A percentile compares a stretch with the other conserved stretches of the same genome.
phyloP scores from a whole-genome alignment of 257 asterid species.

The Nyctanthes arbortristis region DNA sequence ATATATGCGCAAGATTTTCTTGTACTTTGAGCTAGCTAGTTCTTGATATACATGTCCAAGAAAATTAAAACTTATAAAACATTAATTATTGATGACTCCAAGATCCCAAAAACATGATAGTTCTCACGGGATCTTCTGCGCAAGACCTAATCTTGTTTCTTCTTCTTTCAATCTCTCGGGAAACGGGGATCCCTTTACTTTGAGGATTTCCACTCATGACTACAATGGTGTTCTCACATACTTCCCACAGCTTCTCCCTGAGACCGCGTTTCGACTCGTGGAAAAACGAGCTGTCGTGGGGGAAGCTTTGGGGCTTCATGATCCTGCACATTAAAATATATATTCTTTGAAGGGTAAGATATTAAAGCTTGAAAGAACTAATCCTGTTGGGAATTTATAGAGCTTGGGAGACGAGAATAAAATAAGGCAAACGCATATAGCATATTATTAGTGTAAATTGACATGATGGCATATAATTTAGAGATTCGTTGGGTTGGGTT shows the following conservation, averaged over 20 bases:
- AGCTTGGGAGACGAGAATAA: not conserved
- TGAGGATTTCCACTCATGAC: conserved; percentile 16
- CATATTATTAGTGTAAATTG: too few relatives aligned
- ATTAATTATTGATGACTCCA: conserved; percentile 44
- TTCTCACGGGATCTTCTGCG: conserved; percentile 62
- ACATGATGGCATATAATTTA: not conserved
- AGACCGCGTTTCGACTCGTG: conserved; percentile 25
- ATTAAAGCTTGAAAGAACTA: conserved; percentile 19
- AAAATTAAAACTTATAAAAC: conserved; percentile 2
- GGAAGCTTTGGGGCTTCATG: conserved; percentile 44
- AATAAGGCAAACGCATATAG: not conserved
- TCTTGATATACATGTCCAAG: not conserved
- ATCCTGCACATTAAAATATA: not conserved
- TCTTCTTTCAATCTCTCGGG: conserved; percentile 40
- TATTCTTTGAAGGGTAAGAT: conserved; percentile 7
- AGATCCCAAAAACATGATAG: conserved; percentile 59
- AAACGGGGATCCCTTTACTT: not conserved
- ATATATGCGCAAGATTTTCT: not conserved
- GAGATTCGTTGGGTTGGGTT: too few relatives aligned
- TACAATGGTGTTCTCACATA: conserved; percentile 6
- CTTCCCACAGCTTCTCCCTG: conserved; percentile 29
- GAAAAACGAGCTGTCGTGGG: conserved; percentile 26
- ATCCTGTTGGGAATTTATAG: conserved; percentile 33
- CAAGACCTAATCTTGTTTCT: conserved; percentile 38
- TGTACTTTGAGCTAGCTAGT: not conserved